Evolutionary conservation across 164 flowering plant species (phyloP), one percentile per base, ranked within the genome.

Genomic region (Annona cherimola): DNA sequence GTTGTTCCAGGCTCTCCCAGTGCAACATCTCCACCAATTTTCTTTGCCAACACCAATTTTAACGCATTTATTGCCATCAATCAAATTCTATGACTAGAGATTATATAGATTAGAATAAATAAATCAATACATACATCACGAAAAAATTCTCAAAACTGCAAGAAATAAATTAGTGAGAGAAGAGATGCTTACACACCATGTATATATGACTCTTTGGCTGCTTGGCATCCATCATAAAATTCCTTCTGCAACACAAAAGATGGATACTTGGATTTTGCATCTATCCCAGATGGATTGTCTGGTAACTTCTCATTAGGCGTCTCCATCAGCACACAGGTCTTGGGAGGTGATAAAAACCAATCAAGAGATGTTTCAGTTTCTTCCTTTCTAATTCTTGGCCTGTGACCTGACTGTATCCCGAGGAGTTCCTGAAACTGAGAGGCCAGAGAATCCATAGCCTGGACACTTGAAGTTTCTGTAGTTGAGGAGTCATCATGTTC

Each of bases 261-360:
- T 39, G 35, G 55, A 20, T 66, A 45, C 6, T 67, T 5, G 44
- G 69, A 35, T 65, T 71, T 71, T 61, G 66, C 68, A 62, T 73
- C 61, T 1, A 55, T 62, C 57, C 20, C 70, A 39, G 68, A 69
- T 62, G 46, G 63, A 76, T 72, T 70, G 39, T 43, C 72, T 19
- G 45, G 1, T 41, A 69, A 26, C 50, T 79, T 76, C 50, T 83
- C 83, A 44, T 79, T 75, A 0, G 86, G 71, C 2, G 88, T 96
- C 75, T 90, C 91, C 86, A 91, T 79, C 63, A 91, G 45, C 66
- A 84, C 81, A 80, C 99, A 93, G 5, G 88, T 86, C 81, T 93
- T 96, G 5, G 89, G 97, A 59, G 99, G 98, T 41, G 98, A 91
- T 69, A 84, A 70, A 4, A 76, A 77, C 91, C 90, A 91, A 63